Evolutionary conservation across 345 rosid genomes (phyloP), one percentile per base, ranked within the genome.

Genomic region (Arabis alpina): DNA sequence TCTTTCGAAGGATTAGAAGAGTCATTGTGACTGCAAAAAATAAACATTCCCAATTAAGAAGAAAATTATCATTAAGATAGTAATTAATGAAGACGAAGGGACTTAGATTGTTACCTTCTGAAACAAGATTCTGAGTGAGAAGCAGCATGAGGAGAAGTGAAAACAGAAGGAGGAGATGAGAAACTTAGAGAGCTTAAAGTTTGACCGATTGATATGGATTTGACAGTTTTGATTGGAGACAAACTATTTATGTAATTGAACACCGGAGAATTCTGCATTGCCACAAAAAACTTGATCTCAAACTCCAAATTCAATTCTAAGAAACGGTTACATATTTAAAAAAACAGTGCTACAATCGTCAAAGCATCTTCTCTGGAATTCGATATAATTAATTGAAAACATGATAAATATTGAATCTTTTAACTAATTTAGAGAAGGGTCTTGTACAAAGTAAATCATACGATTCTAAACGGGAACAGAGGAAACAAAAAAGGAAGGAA

Each of bases 241-340:
- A 93, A 89, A 68, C 75, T 87, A 66, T 82, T 83, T 78, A 93
- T 81, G 67, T 84, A 93, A 63, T 78, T 90, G 52, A 84, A 93
- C 66, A 90, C 84, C 1, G 97, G 98, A 11, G 98, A 93, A 73
- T 90, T 93, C 98, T 90, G 93, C 79, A 66, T 44, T 44, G 0
- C 14, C 43, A 66, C 54, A 30, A 30, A 42, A 51, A 34, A 10
- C 15, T 42, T 54, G 32, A 43, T 50, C 58, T n/a, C 10, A 37
- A 13, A 4, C 11, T 23, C 25, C 13, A 54, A 55, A 14, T 12
- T 14, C 50, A 27, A 53, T 43, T 15, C 27, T 23, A 24, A 50
- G 43, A 42, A 54, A 43, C 53, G 36, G 48, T 65, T 28, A 44
- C 16, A 11, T 10, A 62, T 62, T 30, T 19, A 0, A 19, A 19